phyloP scores from a whole-genome alignment of 1,284 basidiomycete species.

The Sparassis latifolia region DNA sequence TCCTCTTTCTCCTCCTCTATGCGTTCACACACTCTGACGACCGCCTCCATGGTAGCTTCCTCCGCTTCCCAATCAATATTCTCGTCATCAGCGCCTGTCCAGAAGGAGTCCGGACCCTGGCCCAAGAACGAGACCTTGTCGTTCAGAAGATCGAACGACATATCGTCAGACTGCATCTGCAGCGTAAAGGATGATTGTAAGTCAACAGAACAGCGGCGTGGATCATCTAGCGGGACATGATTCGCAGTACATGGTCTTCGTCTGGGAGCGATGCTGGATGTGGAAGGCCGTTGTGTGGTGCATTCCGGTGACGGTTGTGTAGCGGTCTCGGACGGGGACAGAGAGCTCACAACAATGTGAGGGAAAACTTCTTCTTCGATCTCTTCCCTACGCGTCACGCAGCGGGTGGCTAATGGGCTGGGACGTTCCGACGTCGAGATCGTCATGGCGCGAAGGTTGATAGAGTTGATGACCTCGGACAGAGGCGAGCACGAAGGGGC shows the following conservation, averaged over 20 bases:
- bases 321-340: conserved; percentile 8
- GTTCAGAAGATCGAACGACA: conserved; percentile 57
- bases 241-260: background rate
- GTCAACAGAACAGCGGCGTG: conserved; percentile 47
- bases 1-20: conserved; percentile 1
- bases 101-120: conserved; percentile 26
- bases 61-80: conserved; percentile 14
- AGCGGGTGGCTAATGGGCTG: background rate
- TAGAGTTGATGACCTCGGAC: conserved; percentile 30
- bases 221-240: conserved; percentile 20
- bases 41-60: conserved; percentile 14
- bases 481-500: conserved; percentile 28
- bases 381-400: background rate
- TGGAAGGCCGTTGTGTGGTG: background rate
- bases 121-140: conserved; percentile 54
- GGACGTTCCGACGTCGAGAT: conserved; percentile 8
- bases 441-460: conserved; percentile 20
- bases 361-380: conserved; percentile 6
- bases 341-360: conserved; percentile 18
- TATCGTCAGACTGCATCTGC: conserved; percentile 47
- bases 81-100: conserved; percentile 18
- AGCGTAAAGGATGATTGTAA: conserved; percentile 51
- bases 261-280: conserved; percentile 4
- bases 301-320: conserved; percentile 4
- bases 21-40: conserved; percentile 7